Conservation (phyloP, 2,329 filamentous ascomycete genomes). For the Ceratocystis lukuohia region DNA sequence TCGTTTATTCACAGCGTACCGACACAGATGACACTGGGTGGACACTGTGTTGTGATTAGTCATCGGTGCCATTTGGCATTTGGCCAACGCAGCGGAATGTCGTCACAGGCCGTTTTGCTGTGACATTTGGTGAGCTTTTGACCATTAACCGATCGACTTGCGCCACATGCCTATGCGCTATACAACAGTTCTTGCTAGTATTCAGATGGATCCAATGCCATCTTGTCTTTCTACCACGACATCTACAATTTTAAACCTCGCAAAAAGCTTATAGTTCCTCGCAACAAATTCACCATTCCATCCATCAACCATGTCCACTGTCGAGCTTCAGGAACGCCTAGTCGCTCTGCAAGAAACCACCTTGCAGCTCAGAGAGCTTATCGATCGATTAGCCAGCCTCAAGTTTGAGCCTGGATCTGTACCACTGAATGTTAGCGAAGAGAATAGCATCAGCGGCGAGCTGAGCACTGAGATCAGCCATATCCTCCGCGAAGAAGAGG, state of each 20-base stretch:
- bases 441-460: conserved; percentile 50
- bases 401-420: conserved; percentile 46
- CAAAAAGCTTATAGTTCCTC: background rate
- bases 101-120: conserved; percentile 6
- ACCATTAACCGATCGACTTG: background rate
- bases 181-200: background rate
- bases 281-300: background rate
- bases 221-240: background rate
- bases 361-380: conserved; percentile 43
- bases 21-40: background rate
- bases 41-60: conserved; percentile 13
- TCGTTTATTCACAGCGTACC: background rate
- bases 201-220: background rate
- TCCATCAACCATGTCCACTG: conserved; percentile 38
- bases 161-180: background rate
- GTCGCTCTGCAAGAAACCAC: conserved; percentile 48
- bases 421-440: conserved; percentile 36
- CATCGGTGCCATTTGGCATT: background rate
- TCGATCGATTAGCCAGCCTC: conserved; percentile 44
- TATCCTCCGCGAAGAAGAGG: conserved; percentile 61
- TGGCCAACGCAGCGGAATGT: conserved; percentile 16
- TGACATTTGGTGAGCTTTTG: background rate
- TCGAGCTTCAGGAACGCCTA: conserved; percentile 49
- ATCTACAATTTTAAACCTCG: background rate
- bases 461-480: conserved; percentile 70